Percentiles rank a stretch among this genome's conserved stretches.
phyloP scores from a whole-genome alignment of 441 rosid species.

The Iberis amara region DNA sequence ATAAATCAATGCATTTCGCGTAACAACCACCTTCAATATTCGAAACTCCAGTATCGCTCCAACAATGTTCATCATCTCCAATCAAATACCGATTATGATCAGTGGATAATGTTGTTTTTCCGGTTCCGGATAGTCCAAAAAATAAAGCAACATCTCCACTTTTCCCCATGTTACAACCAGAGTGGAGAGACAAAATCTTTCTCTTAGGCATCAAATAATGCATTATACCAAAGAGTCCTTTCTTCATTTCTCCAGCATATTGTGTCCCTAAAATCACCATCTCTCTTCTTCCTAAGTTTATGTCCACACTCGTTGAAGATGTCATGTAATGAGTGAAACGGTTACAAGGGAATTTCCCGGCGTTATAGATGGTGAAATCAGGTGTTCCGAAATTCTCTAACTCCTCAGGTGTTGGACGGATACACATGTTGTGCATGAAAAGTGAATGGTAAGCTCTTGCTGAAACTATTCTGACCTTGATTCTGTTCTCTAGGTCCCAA shows the following conservation, averaged over 20 bases:
- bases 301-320: conserved; percentile 87
- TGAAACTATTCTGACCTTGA: conserved; percentile 86
- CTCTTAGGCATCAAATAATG: conserved; percentile 97
- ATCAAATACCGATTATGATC: conserved; percentile 80
- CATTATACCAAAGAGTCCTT: conserved; percentile 92
- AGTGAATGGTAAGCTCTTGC: conserved; percentile 92
- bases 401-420: conserved; percentile 94
- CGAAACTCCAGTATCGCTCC: conserved; percentile 79
- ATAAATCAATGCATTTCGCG: conserved; percentile 85
- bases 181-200: conserved; percentile 79
- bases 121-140: conserved; percentile 92
- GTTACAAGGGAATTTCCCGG: conserved; percentile 96
- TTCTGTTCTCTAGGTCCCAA: conserved; percentile 66
- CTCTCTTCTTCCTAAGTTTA: conserved; percentile 87
- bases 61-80: conserved; percentile 90
- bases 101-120: conserved; percentile 86
- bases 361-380: conserved; percentile 93
- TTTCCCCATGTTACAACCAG: conserved; percentile 97
- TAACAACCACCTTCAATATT: conserved; percentile 95
- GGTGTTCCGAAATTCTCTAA: conserved; percentile 91
- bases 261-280: conserved; percentile 98
- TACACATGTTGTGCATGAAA: conserved; percentile 97
- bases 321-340: conserved; percentile 97
- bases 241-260: conserved; percentile 98
- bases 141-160: conserved; percentile 94